A percentile compares a stretch with the other conserved stretches of the same genome.
Conservation (phyloP, 129 eudicot genomes). For the Escallonia rubra region DNA sequence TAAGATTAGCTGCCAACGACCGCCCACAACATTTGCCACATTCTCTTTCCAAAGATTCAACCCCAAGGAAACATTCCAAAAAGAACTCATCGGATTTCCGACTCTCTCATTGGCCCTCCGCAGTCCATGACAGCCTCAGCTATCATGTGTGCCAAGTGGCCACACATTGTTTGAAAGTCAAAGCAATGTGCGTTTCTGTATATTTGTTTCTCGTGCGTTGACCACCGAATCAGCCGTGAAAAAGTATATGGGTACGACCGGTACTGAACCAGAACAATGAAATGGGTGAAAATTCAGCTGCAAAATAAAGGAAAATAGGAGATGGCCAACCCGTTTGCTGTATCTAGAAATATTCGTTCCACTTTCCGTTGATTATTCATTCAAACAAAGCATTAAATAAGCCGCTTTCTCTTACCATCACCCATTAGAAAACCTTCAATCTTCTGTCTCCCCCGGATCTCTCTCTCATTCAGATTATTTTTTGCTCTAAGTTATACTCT, state of each 20-base stretch:
- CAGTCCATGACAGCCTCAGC: no score
- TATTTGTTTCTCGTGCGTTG: not conserved
- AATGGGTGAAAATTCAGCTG: not conserved
- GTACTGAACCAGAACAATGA: not conserved
- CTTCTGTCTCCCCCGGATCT: not conserved
- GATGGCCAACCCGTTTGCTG: not conserved
- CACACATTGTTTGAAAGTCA: not conserved
- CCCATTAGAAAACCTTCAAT: not conserved
- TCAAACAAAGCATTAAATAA: not conserved
- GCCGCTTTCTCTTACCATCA: not conserved
- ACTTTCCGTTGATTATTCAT: not conserved
- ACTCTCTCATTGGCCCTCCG: no score
- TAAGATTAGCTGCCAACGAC: not conserved
- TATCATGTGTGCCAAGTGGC: not conserved
- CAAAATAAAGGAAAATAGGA: no score
- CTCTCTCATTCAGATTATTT: not conserved
- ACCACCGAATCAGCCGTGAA: not conserved
- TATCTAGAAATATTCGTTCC: not conserved
- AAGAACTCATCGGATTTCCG: no score
- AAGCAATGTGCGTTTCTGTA: not conserved
- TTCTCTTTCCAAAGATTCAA: not conserved
- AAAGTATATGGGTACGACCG: no score
- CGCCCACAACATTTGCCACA: not conserved
- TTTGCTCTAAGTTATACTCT: not conserved
- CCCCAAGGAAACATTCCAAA: no score